phyloP scores from a whole-genome alignment of 164 flowering plant genomes.

The Amborella trichopoda region DNA sequence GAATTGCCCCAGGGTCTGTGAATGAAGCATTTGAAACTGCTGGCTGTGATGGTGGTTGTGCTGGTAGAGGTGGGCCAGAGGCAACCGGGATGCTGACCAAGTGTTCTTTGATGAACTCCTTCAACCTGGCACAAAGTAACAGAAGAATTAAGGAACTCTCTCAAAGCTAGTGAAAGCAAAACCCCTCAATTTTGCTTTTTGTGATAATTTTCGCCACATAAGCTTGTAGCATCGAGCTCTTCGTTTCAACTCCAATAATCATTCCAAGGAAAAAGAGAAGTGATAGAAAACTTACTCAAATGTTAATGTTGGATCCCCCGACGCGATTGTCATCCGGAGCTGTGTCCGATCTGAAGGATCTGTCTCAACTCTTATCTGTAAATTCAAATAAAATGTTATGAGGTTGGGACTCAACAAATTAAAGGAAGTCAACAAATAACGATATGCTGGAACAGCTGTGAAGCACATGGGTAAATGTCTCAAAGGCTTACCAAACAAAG shows the following conservation, averaged over 20 bases:
- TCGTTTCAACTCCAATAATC: constrained; percentile 9
- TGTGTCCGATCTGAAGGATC: constrained; percentile 99
- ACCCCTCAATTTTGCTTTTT: neutral
- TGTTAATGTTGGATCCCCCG: constrained; percentile 84
- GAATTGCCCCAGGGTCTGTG: constrained; percentile 83
- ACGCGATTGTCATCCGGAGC: constrained; percentile 86
- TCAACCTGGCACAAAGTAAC: constrained; percentile 45
- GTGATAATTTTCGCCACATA: no score
- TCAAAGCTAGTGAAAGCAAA: neutral
- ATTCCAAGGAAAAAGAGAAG: neutral
- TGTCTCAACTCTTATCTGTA: constrained; percentile 86
- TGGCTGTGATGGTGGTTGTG: constrained; percentile 30
- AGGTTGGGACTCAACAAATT: neutral
- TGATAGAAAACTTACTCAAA: constrained; percentile 49
- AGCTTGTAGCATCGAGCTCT: no score
- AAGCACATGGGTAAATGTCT: no score
- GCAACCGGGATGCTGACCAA: constrained; percentile 47
- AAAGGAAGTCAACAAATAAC: neutral
- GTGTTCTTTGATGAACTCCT: constrained; percentile 91
- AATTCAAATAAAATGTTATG: constrained; percentile 1
- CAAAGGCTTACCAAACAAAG: constrained; percentile 92
- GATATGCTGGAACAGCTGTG: no score
- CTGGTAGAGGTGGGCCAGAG: constrained; percentile 18
- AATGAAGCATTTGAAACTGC: constrained; percentile 24
- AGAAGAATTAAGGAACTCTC: neutral